phyloP scores from a whole-genome alignment of 768 basidiomycete species.

The Tremella yokohamensis region DNA sequence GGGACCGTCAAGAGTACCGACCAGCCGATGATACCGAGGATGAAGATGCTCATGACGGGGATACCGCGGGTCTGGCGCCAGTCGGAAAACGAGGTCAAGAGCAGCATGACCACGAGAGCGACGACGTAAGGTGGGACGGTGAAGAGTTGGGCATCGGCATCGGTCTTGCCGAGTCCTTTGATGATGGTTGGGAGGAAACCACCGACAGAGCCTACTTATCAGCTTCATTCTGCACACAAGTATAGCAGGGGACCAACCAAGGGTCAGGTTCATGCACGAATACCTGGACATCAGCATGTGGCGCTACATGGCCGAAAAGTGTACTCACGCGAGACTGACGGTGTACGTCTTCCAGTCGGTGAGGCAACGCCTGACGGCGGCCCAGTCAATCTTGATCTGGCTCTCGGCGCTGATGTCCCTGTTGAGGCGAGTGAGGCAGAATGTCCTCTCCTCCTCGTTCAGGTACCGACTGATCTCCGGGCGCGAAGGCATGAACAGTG shows the following conservation, averaged over 20 bases:
- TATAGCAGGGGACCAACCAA: constrained; percentile 11
- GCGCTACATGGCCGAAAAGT: constrained; percentile 6
- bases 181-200: constrained; percentile 53
- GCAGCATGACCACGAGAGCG: constrained; percentile 49
- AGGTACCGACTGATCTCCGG: constrained; percentile 51
- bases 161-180: constrained; percentile 49
- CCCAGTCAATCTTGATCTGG: constrained; percentile 48
- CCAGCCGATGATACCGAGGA: constrained; percentile 51
- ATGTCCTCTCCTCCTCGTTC: constrained; percentile 49
- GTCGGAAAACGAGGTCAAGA: constrained; percentile 45
- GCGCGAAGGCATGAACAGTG: constrained; percentile 52
- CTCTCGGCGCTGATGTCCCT: constrained; percentile 33
- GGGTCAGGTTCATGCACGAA: constrained; percentile 50
- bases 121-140: constrained; percentile 53
- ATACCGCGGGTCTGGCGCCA: constrained; percentile 40
- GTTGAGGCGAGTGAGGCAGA: constrained; percentile 51
- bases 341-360: constrained; percentile 52
- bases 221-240: constrained; percentile 4
- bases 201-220: constrained; percentile 15
- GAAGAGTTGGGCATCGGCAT: constrained; percentile 44
- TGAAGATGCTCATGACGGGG: constrained; percentile 45
- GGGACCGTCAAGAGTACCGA: constrained; percentile 38
- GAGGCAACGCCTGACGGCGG: constrained; percentile 48
- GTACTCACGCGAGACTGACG: constrained; percentile 31
- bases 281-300: constrained; percentile 18